These are phyloP conservation scores for Fusarium compactum DNA, from an alignment of 2,329 filamentous ascomycete species.

Conservation along the genomic window DNA sequence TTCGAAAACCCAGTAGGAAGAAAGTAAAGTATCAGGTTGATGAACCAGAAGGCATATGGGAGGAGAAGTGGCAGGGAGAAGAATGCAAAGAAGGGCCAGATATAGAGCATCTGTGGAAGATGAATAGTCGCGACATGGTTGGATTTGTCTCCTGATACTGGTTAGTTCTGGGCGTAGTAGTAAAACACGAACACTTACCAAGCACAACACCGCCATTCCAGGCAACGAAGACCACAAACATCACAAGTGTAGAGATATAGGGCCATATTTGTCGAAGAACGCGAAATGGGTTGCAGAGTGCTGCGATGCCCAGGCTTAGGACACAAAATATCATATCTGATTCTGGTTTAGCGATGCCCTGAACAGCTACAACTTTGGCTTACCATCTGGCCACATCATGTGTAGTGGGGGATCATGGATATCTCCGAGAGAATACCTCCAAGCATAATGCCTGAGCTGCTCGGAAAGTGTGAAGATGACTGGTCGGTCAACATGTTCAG, in stretches of 20 bases:
- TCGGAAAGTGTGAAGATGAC: slow-evolving; percentile 49
- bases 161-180: slow-evolving; percentile 44
- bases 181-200: slow-evolving; percentile 61
- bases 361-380: slow-evolving; percentile 18
- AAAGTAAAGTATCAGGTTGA: slow-evolving; percentile 31
- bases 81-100: slow-evolving; percentile 90
- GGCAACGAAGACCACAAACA: slow-evolving; percentile 80
- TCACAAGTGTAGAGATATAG: slow-evolving; percentile 70
- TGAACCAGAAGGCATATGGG: slow-evolving; percentile 59
- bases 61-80: slow-evolving; percentile 86
- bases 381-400: slow-evolving; percentile 64
- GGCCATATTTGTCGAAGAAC: slow-evolving; percentile 66
- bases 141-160: slow-evolving; percentile 81
- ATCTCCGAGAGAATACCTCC: slow-evolving; percentile 62
- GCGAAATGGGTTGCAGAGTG: slow-evolving; percentile 60
- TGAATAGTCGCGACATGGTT: slow-evolving; percentile 94
- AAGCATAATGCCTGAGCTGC: slow-evolving; percentile 54
- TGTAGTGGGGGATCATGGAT: slow-evolving; percentile 67
- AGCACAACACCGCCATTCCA: slow-evolving; percentile 95
- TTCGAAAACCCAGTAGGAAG: not conserved
- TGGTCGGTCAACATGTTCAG: slow-evolving; percentile 49
- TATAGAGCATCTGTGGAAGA: slow-evolving; percentile 91
- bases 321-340: slow-evolving; percentile 68
- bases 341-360: slow-evolving; percentile 24
- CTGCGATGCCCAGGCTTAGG: slow-evolving; percentile 73